Evolutionary conservation across 768 basidiomycete genomes (phyloP).

Genomic region (Daedaleopsis sinensis): DNA sequence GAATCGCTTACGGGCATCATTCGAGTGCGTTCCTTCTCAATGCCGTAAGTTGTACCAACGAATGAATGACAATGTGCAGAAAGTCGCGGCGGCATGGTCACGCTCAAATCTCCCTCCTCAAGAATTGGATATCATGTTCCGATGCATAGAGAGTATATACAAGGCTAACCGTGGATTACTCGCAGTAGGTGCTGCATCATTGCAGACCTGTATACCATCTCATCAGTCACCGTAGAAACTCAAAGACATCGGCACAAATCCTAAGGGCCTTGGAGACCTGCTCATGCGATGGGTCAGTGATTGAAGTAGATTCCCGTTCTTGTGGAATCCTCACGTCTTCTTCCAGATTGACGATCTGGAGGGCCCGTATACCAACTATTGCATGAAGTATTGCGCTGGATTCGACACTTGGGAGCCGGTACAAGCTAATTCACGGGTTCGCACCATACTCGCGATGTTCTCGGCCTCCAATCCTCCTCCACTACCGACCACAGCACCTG

Average conservation of each 20-base stretch:
- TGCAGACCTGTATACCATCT: slow-evolving; percentile 10
- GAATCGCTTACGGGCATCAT: slow-evolving; percentile 90
- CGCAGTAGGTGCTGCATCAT: slow-evolving; percentile 49
- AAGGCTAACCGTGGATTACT: slow-evolving; percentile 86
- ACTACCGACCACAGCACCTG: slow-evolving; percentile 38
- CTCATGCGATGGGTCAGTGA: slow-evolving; percentile 93
- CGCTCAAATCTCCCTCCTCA: slow-evolving; percentile 90
- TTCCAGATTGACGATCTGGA: slow-evolving; percentile 89
- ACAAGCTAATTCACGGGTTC: slow-evolving; percentile 71
- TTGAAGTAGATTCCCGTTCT: not conserved
- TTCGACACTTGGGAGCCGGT: slow-evolving; percentile 89
- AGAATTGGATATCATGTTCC: slow-evolving; percentile 92
- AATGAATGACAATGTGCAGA: slow-evolving; percentile 56
- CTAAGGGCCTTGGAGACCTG: slow-evolving; percentile 92
- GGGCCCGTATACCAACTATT: slow-evolving; percentile 83
- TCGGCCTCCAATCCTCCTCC: slow-evolving; percentile 67
- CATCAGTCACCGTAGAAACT: slow-evolving; percentile 64
- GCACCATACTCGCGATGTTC: slow-evolving; percentile 67
- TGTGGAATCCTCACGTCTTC: slow-evolving; percentile 3
- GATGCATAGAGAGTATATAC: slow-evolving; percentile 90
- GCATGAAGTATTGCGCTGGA: slow-evolving; percentile 66
- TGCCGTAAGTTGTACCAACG: slow-evolving; percentile 11
- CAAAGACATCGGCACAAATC: slow-evolving; percentile 90
- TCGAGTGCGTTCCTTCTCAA: slow-evolving; percentile 57
- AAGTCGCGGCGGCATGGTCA: slow-evolving; percentile 98